Base-by-base conservation (phyloP, 2,329 filamentous ascomycete genomes). In the Exserohilum rostratum region DNA sequence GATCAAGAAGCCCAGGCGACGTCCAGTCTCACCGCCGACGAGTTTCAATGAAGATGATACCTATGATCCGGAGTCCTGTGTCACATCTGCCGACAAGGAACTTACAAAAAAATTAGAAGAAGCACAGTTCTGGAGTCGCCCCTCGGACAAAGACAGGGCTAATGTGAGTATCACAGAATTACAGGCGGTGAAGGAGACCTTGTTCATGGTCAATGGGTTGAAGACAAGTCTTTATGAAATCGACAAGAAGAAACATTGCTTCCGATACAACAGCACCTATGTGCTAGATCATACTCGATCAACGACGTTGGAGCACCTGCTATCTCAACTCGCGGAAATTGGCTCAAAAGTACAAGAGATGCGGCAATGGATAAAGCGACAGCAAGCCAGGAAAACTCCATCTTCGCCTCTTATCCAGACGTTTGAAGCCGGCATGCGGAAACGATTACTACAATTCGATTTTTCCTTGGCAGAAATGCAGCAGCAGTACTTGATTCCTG, bases 171-270 rank as follows among this genome's bases (percentile, higher is more conserved):
- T 93, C 5, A 85, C 89, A 0, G 93, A 96, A 70, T 78, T 90
- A 1, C 87, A 93, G 60, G 79, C 87, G 10, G 78, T 93, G 22
- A 85, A 91, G 43, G 92, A 98, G 68, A 84, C 86, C 0, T 79
- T 97, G 0, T 93, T 91, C 66, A 96, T 97, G 90, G 82, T 98
- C 0, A 85, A 86, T 49, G 93, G 93, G 0, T 78, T 95, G 3
- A 83, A 87, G 5, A 93, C 90, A 2, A 88, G 86, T 1, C 69
- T 96, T 1, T 96, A 93, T 65, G 51, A 62, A 9, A 59, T 67
- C 61, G 73, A 78, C 62, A 69, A 48, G 29, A 51, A 60, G 22
- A 64, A 61, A 6, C 67, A 59, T 29, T 69, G 67, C 31, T 61
- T 70, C 5, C 60, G 60, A 4, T 50, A 79, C 37, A 75, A 78